A percentile compares a stretch with the other conserved stretches of the same genome.
phyloP scores from a whole-genome alignment of 345 rosid genomes.

The Salix purpurea region DNA sequence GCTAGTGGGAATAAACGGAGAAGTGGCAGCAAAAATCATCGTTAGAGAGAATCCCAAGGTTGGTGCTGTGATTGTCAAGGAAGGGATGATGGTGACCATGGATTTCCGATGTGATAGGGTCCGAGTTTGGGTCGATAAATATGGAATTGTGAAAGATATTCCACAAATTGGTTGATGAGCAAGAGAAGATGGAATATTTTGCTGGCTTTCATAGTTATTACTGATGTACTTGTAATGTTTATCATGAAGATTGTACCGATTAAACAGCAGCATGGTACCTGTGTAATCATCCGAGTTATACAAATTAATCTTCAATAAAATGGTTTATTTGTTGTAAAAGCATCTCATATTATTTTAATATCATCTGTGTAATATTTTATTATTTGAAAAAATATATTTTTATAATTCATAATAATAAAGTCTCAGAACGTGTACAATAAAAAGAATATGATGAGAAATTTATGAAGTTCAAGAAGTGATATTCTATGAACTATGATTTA shows the following conservation, averaged over 20 bases:
- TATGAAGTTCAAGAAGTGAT: no score
- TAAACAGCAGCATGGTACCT: neutral
- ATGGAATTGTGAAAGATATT: conserved; percentile 30
- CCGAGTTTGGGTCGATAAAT: conserved; percentile 35
- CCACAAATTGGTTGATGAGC: conserved; percentile 29
- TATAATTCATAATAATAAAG: no score
- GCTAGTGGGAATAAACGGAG: conserved; percentile 37
- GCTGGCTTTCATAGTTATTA: neutral
- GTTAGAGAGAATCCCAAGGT: conserved; percentile 35
- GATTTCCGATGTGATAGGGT: conserved; percentile 39
- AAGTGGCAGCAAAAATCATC: conserved; percentile 33
- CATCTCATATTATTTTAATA: neutral
- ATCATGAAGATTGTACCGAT: neutral
- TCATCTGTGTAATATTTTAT: no score
- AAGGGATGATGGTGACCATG: conserved; percentile 27
- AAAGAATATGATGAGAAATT: no score
- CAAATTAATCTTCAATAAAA: neutral
- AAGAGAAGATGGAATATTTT: neutral
- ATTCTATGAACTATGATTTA: no score
- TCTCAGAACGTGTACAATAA: no score
- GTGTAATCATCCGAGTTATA: neutral
- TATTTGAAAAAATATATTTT: no score
- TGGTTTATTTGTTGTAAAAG: neutral
- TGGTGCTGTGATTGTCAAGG: conserved; percentile 26
- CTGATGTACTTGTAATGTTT: neutral